Base-by-base conservation (phyloP, 2,329 filamentous ascomycete species). In the Tolypocladium nubicola region DNA sequence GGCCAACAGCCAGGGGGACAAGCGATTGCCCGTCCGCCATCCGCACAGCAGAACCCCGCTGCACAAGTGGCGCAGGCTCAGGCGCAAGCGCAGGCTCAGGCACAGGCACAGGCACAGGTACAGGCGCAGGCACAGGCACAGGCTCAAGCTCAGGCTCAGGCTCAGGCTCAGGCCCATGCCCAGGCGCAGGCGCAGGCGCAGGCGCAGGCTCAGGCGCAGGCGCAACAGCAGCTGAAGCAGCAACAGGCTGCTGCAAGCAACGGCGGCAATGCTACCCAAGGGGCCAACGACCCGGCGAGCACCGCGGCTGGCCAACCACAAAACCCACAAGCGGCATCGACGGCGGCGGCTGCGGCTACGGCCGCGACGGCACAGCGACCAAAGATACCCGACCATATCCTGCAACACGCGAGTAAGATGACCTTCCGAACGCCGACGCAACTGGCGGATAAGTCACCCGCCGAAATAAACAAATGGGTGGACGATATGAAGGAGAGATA, bases 401-500 rank as follows among this genome's bases (percentile, higher is more conserved):
- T 78, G 57, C 68, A 75, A 6, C 78, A 80, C 58, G 69, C 82
- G 23, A 76, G 70, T 19, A 73, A 75, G 56, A 76, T 82, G 62
- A 72, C 71, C 2, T 82, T 78, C 61, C 69, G 72, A 16, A 67
- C 76, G 1, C 78, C 78, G 1, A 63, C 72, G 1, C 67, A 71
- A n/a, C 56, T 80, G 0, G 64, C 68, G 0, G 74, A 77, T 19
- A 77, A 76, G 58, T 64, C 69, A 19, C 69, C 73, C 3, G 69
- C 72, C 0, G 73, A 78, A n/a, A 70, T 73, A 5, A 71, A 72
- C 1, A 79, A 79, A 60, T 82, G 78, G 77, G 65, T 77, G 2
- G 70, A 75, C 9, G 76, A 80, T 1, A 69, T 75, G 38, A 80
- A 76, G 62, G 68, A 72, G 0, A 74, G 73, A 56, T 81, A 83